Percentiles rank a stretch among this genome's conserved stretches.
Conservation (phyloP, 2,329 filamentous ascomycete species). For the Westerdykella ornata region DNA sequence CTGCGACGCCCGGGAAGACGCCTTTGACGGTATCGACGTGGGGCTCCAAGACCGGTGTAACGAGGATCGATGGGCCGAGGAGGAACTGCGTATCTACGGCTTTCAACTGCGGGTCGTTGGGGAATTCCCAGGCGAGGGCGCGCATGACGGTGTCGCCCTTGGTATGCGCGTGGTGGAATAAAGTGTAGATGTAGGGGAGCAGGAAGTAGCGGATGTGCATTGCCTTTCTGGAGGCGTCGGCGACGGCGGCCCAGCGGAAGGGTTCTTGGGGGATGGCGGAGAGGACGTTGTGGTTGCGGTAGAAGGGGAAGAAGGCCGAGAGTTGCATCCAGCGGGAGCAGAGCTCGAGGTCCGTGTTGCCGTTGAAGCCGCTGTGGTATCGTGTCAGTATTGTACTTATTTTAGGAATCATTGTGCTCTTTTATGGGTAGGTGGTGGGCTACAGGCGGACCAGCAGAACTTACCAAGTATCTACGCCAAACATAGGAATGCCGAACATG, state of each 20-base stretch:
- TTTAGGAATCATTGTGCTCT: no score
- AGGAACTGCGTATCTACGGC: constrained; percentile 66
- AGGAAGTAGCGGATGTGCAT: constrained; percentile 66
- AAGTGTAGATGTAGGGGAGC: constrained; percentile 69
- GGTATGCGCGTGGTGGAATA: constrained; percentile 60
- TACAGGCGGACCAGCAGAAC: constrained; percentile 38
- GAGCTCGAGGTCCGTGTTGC: constrained; percentile 61
- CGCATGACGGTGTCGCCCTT: constrained; percentile 65
- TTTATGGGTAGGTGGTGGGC: constrained; percentile 41
- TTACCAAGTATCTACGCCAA: constrained; percentile 52
- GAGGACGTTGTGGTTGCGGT: constrained; percentile 66
- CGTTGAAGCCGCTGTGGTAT: constrained; percentile 52
- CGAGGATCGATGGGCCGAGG: constrained; percentile 58
- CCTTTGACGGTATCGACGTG: constrained; percentile 57
- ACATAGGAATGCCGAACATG: constrained; percentile 71
- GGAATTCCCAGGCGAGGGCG: constrained; percentile 68
- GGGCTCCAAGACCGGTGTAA: constrained; percentile 61
- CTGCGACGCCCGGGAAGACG: constrained; percentile 60
- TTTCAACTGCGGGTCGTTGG: constrained; percentile 61
- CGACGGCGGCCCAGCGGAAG: constrained; percentile 61
- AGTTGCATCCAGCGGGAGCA: constrained; percentile 70
- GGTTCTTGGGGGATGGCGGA: constrained; percentile 61
- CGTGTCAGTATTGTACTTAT: background rate
- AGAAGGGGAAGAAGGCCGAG: constrained; percentile 69
- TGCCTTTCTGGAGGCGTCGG: constrained; percentile 56